A percentile compares a stretch with the other conserved stretches of the same genome.
phyloP scores from a whole-genome alignment of 2,329 filamentous ascomycete species.

The Sporothrix protearum region DNA sequence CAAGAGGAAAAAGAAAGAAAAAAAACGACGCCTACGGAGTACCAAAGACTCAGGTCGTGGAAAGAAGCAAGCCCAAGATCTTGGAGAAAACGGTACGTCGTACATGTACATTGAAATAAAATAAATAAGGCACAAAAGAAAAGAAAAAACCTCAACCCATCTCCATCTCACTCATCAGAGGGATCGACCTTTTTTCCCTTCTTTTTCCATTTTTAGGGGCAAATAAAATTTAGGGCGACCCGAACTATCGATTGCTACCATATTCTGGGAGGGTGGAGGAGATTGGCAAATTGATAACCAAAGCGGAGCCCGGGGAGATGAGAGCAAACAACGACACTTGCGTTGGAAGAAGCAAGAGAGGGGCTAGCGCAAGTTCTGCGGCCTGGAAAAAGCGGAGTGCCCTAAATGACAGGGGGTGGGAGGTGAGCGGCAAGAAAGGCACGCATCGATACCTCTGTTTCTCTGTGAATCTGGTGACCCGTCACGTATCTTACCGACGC shows the following conservation, averaged over 20 bases:
- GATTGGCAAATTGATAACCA: slow-evolving; percentile 20
- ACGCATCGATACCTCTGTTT: not conserved
- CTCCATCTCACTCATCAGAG: slow-evolving; percentile 9
- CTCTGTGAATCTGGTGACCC: not conserved
- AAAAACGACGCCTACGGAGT: no score
- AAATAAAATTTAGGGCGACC: not conserved
- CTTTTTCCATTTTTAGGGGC: not conserved
- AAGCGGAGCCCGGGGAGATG: not conserved
- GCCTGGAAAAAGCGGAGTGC: slow-evolving; percentile 14
- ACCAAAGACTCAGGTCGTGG: no score
- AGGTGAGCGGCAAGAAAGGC: not conserved
- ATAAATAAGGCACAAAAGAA: not conserved
- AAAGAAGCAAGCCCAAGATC: not conserved
- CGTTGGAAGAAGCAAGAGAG: slow-evolving; percentile 4
- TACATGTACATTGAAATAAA: not conserved
- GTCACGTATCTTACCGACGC: not conserved
- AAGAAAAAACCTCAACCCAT: not conserved
- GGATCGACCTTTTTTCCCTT: not conserved
- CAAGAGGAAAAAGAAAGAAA: not conserved
- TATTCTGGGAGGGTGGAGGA: slow-evolving; percentile 12
- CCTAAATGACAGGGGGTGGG: not conserved
- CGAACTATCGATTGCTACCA: slow-evolving; percentile 23
- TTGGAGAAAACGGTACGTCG: no score
- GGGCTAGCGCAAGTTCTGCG: not conserved
- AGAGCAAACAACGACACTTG: not conserved